These are phyloP conservation scores for Eucalyptus marginata DNA, from an alignment of 345 rosid species.

Conservation along the genomic window DNA sequence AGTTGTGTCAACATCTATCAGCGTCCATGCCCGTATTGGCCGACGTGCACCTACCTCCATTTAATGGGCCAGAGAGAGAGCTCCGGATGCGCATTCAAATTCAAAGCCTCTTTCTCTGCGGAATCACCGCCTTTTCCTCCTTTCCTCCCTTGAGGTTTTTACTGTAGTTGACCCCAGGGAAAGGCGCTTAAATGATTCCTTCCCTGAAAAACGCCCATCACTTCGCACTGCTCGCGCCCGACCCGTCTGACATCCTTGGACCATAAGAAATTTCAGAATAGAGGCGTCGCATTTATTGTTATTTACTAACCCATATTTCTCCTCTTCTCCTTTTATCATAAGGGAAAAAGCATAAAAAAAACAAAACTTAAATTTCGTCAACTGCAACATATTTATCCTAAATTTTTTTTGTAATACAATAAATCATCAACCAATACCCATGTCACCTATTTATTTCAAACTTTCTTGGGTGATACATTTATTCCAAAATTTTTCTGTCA, in stretches of 20 bases:
- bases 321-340: background rate
- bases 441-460: too few relatives aligned
- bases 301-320: background rate
- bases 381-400: rapidly evolving
- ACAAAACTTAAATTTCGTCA: too few relatives aligned
- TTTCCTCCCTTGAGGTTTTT: background rate
- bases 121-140: background rate
- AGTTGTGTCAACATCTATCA: background rate
- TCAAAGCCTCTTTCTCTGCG: background rate
- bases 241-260: background rate
- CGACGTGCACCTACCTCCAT: background rate
- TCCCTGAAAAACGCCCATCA: background rate
- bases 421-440: too few relatives aligned
- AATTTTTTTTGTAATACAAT: rapidly evolving
- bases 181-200: background rate
- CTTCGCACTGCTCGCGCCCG: background rate
- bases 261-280: background rate
- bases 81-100: background rate
- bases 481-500: too few relatives aligned
- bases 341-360: too few relatives aligned
- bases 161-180: background rate
- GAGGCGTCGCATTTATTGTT: background rate
- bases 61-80: background rate
- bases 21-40: background rate
- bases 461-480: too few relatives aligned